Evolutionary conservation across 2,329 filamentous ascomycete genomes (phyloP).

Genomic region (Diplodia intermedia): DNA sequence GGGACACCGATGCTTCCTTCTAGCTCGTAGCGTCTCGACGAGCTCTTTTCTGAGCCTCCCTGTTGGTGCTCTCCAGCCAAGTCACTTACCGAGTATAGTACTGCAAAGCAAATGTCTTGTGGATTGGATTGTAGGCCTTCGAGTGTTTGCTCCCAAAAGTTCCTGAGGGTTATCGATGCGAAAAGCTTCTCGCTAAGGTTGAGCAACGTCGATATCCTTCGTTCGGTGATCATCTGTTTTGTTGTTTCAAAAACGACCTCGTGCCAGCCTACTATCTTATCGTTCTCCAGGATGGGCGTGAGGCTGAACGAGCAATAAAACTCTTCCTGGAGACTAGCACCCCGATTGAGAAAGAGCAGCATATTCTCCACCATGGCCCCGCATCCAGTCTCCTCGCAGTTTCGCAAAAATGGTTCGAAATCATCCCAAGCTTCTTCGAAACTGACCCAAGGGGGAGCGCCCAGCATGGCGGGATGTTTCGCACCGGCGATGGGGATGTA

Average conservation of each 20-base stretch:
- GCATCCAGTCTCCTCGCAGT: constrained; percentile 29
- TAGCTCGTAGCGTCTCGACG: constrained; percentile 41
- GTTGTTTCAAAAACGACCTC: constrained; percentile 32
- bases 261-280: constrained; percentile 32
- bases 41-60: constrained; percentile 41
- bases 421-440: constrained; percentile 76
- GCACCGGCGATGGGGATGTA: constrained; percentile 71
- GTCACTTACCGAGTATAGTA: constrained; percentile 44
- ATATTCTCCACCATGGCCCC: constrained; percentile 33
- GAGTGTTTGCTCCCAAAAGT: constrained; percentile 34
- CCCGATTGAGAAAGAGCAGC: constrained; percentile 31
- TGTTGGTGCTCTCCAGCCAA: constrained; percentile 40
- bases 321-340: constrained; percentile 28
- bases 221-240: constrained; percentile 33
- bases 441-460: constrained; percentile 65
- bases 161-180: constrained; percentile 9
- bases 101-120: constrained; percentile 44
- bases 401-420: constrained; percentile 51
- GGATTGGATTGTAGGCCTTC: constrained; percentile 41
- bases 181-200: constrained; percentile 28
- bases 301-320: constrained; percentile 34
- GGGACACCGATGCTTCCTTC: constrained; percentile 46
- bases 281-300: constrained; percentile 31
- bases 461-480: constrained; percentile 76
- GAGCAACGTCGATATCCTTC: constrained; percentile 29